These are phyloP conservation scores for Gypsophila paniculata DNA, from an alignment of 179 eudicot species.

Conservation along the genomic window DNA sequence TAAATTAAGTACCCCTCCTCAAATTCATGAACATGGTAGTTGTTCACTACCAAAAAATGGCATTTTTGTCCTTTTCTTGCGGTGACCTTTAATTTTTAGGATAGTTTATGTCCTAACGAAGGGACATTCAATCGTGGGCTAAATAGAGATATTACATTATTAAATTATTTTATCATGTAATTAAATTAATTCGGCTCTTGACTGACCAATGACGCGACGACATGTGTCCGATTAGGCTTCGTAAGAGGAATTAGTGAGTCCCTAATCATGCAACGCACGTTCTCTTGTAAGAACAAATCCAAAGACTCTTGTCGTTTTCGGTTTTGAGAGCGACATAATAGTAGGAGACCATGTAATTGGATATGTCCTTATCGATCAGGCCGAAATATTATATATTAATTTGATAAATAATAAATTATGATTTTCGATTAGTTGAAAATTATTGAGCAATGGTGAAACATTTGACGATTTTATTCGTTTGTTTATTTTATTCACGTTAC, in stretches of 20 bases:
- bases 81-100: conserved; percentile 7
- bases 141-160: neutral
- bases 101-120: conserved; percentile 9
- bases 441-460: neutral
- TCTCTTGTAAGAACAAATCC: conserved; percentile 19
- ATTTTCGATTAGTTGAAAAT: neutral
- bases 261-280: conserved; percentile 44
- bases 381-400: conserved; percentile 4
- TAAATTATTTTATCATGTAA: neutral
- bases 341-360: conserved; percentile 37
- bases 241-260: conserved; percentile 7
- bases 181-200: conserved; percentile 6
- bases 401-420: neutral
- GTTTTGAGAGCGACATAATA: conserved; percentile 27
- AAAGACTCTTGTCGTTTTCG: conserved; percentile 25
- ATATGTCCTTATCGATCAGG: conserved; percentile 30
- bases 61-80: conserved; percentile 23
- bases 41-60: conserved; percentile 21
- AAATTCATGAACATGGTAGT: conserved; percentile 24
- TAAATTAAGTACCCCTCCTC: neutral
- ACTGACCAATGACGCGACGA: neutral
- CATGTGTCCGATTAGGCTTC: conserved; percentile 13
- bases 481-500: conserved; percentile 5
- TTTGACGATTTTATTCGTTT: neutral
- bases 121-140: conserved; percentile 1